Percentiles rank a stretch among this genome's conserved stretches.
Evolutionary conservation across 1,284 basidiomycete species (phyloP).

Genomic region (Pseudozyma sp.): DNA sequence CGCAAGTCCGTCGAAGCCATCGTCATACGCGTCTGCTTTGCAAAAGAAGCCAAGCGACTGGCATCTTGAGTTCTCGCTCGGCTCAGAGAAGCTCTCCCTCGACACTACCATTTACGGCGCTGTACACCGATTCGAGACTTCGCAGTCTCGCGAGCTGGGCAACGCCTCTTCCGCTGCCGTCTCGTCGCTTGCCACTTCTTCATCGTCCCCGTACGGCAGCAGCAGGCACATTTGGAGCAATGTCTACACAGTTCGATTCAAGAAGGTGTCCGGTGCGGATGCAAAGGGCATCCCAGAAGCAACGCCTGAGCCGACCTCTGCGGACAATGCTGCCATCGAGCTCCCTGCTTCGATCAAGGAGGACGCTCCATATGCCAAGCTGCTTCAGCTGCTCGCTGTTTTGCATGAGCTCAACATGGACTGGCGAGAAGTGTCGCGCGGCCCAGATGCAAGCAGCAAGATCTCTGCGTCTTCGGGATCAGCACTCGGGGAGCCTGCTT

Average conservation of each 20-base stretch:
- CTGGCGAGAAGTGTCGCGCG: conserved; percentile 69
- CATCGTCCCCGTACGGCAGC: conserved; percentile 21
- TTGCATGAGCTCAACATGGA: conserved; percentile 83
- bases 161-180: conserved; percentile 9
- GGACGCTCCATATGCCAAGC: conserved; percentile 87
- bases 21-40: conserved; percentile 91
- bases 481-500: conserved; percentile 78
- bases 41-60: conserved; percentile 92
- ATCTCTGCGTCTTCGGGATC: conserved; percentile 34
- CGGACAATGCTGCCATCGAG: conserved; percentile 27
- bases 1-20: conserved; percentile 59
- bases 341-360: conserved; percentile 81
- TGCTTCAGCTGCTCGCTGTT: conserved; percentile 87
- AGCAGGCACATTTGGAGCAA: conserved; percentile 83
- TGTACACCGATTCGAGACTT: conserved; percentile 85
- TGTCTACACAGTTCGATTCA: conserved; percentile 90
- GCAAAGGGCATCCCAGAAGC: conserved; percentile 67
- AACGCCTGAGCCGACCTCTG: conserved; percentile 55
- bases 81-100: conserved; percentile 82
- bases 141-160: conserved; percentile 17
- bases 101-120: conserved; percentile 96
- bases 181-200: conserved; percentile 6
- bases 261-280: conserved; percentile 86
- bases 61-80: conserved; percentile 95
- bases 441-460: conserved; percentile 10